Conservation (phyloP, 768 basidiomycete species). For the Kwoniella mangroviensis region DNA sequence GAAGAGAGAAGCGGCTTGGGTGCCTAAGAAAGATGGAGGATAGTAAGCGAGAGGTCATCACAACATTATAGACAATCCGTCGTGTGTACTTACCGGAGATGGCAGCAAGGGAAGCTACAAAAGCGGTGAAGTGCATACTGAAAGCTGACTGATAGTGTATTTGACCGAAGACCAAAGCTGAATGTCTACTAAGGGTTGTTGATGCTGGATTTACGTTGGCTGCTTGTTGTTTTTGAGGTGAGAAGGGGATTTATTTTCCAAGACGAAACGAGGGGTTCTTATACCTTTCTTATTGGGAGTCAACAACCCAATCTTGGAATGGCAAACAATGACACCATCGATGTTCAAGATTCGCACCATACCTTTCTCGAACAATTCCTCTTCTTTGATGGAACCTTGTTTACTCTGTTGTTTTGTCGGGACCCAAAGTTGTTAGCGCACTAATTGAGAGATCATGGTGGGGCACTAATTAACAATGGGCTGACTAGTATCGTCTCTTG, state of each 20-base stretch:
- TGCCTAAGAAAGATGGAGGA: neutral
- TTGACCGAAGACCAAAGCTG: neutral
- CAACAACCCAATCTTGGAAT: neutral
- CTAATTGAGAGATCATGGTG: neutral
- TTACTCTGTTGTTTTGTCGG: neutral
- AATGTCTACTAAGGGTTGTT: neutral
- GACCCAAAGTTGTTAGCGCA: neutral
- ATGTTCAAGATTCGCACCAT: neutral
- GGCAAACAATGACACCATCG: neutral
- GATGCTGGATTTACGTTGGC: neutral
- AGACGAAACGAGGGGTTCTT: neutral
- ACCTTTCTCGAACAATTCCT: neutral
- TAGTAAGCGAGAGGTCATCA: neutral
- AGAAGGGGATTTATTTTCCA: too few species aligned
- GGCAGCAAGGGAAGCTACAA: slow-evolving; percentile 4
- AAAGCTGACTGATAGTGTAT: neutral
- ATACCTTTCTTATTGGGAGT: neutral
- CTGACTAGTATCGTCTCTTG: neutral
- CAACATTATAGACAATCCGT: too few species aligned
- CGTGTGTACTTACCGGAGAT: neutral
- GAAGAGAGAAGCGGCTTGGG: slow-evolving; percentile 2
- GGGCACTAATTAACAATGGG: neutral
- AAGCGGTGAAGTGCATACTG: neutral
- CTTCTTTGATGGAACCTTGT: neutral
- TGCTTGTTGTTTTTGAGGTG: neutral